Evolutionary conservation across 148 eudicot species (phyloP).

Genomic region (Limonium bicolor): DNA sequence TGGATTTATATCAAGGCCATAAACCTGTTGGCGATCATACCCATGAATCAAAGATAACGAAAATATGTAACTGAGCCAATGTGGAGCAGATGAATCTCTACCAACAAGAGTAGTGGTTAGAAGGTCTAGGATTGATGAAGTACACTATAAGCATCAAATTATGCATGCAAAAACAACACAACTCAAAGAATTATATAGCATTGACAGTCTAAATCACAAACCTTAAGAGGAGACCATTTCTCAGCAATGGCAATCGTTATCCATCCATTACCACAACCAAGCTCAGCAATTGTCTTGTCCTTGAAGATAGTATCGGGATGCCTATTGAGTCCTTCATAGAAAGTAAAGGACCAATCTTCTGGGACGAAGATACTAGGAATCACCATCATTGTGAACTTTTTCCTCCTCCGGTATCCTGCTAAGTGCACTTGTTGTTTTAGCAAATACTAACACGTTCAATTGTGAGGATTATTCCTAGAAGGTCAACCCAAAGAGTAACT

Average conservation of each 20-base stretch:
- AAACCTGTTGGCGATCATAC: constrained; percentile 38
- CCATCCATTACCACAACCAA: constrained; percentile 99
- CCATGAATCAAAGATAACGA: constrained; percentile 1
- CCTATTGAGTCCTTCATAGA: constrained; percentile 93
- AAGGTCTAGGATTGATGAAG: constrained; percentile 6
- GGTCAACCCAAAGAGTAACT: too few relatives aligned
- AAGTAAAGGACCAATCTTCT: constrained; percentile 98
- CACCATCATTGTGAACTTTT: constrained; percentile 85
- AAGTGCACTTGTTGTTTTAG: too few relatives aligned
- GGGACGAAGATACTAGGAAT: constrained; percentile 96
- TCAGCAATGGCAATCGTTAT: constrained; percentile 95
- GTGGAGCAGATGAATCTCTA: not conserved
- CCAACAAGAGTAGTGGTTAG: not conserved
- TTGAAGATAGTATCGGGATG: constrained; percentile 88
- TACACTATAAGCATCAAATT: not conserved
- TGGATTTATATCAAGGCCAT: constrained; percentile 97
- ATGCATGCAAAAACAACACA: not conserved
- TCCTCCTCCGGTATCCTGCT: constrained; percentile 59
- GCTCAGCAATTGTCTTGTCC: constrained; percentile 85
- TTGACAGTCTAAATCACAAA: too few relatives aligned
- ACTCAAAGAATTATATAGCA: not conserved
- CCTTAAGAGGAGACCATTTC: constrained; percentile 89
- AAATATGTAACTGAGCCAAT: constrained; percentile 38
- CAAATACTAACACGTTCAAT: too few relatives aligned
- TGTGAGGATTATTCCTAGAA: too few relatives aligned